A percentile compares a stretch with the other conserved stretches of the same genome.
These are phyloP conservation scores for Mycena belliarum DNA, from an alignment of 768 basidiomycete genomes.

Conservation along the genomic window DNA sequence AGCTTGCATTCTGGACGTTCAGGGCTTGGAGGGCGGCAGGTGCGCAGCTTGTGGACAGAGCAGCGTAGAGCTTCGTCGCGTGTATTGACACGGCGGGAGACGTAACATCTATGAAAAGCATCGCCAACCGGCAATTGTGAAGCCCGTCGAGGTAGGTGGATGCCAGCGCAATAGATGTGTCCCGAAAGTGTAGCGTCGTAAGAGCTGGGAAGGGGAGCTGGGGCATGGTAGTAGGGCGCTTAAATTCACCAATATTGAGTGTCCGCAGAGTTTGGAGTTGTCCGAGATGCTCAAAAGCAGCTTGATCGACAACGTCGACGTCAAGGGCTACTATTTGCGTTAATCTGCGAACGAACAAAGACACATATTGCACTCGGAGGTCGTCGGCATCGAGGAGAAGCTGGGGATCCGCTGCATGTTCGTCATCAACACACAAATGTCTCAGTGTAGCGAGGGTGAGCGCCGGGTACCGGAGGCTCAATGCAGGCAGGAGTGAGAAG, in stretches of 20 bases:
- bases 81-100: background rate
- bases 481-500: background rate
- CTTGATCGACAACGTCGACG: background rate
- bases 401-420: too few relatives aligned
- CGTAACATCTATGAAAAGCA: background rate
- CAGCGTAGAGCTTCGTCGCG: background rate
- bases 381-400: too few relatives aligned
- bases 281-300: background rate
- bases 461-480: background rate
- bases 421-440: background rate
- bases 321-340: background rate
- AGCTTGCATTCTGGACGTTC: background rate
- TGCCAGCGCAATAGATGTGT: background rate
- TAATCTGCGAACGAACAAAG: background rate
- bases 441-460: background rate
- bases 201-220: background rate
- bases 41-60: background rate
- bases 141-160: background rate
- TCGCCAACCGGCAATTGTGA: background rate
- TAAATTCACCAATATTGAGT: background rate
- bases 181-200: background rate
- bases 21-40: background rate
- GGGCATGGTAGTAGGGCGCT: background rate
- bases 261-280: background rate
- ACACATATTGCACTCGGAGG: background rate